phyloP scores from a whole-genome alignment of 2,329 filamentous ascomycete species.

The Aspergillus sclerotialis region DNA sequence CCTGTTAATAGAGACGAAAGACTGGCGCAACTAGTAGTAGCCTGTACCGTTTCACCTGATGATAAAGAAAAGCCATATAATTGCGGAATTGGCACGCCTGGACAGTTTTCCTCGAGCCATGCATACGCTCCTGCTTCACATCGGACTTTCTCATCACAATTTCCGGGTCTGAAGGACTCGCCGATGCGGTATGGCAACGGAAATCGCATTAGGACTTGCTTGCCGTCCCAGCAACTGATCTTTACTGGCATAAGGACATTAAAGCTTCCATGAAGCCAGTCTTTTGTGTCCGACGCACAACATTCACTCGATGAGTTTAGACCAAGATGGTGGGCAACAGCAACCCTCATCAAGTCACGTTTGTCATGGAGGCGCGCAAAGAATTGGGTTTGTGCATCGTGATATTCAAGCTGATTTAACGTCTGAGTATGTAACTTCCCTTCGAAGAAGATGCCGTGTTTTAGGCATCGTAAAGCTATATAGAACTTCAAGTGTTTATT shows the following conservation, averaged over 20 bases:
- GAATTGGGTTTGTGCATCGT: conserved; percentile 8
- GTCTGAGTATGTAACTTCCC: too few species aligned
- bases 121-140: conserved; percentile 22
- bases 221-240: too few species aligned
- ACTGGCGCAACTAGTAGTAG: too few species aligned
- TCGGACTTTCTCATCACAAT: conserved; percentile 20
- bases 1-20: too few species aligned
- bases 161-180: conserved; percentile 14
- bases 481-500: too few species aligned
- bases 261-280: conserved; percentile 16
- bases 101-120: conserved; percentile 27
- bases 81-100: conserved; percentile 29
- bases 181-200: too few species aligned
- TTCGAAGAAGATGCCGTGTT: too few species aligned
- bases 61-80: too few species aligned
- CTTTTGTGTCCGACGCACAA: conserved; percentile 7
- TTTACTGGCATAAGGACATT: conserved; percentile 17
- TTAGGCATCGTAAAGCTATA: too few species aligned
- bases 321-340: too few species aligned
- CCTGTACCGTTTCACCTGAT: too few species aligned
- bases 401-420: conserved; percentile 14
- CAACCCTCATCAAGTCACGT: conserved; percentile 8
- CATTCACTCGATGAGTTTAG: too few species aligned
- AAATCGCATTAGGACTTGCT: conserved; percentile 13
- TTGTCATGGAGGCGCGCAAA: conserved; percentile 16